These are phyloP conservation scores for Lactifluus piperatus DNA, from an alignment of 768 basidiomycete genomes.

Conservation along the genomic window DNA sequence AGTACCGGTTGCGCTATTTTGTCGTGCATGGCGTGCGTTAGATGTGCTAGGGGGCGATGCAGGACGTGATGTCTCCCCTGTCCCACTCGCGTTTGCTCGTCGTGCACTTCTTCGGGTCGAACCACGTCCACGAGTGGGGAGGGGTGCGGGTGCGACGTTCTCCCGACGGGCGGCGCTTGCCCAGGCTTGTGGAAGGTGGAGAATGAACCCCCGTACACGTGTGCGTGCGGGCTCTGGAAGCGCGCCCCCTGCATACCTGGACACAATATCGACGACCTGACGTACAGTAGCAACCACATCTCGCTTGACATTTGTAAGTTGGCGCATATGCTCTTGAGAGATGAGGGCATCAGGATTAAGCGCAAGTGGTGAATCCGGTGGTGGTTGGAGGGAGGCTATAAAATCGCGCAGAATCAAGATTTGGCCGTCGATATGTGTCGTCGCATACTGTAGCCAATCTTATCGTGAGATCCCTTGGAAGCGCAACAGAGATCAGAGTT, in stretches of 20 bases:
- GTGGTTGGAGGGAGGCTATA: constrained; percentile 57
- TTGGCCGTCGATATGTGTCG: constrained; percentile 78
- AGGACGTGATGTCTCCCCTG: constrained; percentile 23
- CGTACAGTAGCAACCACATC: constrained; percentile 87
- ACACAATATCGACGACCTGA: constrained; percentile 82
- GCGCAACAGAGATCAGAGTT: not conserved
- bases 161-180: constrained; percentile 35
- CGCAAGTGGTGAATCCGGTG: constrained; percentile 29
- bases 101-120: constrained; percentile 14
- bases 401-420: constrained; percentile 80
- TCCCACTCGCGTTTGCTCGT: constrained; percentile 15
- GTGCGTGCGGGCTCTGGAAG: constrained; percentile 76
- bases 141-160: constrained; percentile 16
- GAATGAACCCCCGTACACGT: constrained; percentile 67
- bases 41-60: constrained; percentile 23
- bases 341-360: constrained; percentile 26
- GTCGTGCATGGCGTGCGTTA: constrained; percentile 21
- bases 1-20: constrained; percentile 22
- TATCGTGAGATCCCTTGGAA: not conserved
- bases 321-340: constrained; percentile 43
- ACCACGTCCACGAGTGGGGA: constrained; percentile 21
- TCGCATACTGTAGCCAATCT: constrained; percentile 56
- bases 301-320: constrained; percentile 62
- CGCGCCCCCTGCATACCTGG: constrained; percentile 76
- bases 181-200: constrained; percentile 79